These are phyloP conservation scores for Alternaria triticimaculans DNA, from an alignment of 2,329 filamentous ascomycete genomes.

Conservation along the genomic window DNA sequence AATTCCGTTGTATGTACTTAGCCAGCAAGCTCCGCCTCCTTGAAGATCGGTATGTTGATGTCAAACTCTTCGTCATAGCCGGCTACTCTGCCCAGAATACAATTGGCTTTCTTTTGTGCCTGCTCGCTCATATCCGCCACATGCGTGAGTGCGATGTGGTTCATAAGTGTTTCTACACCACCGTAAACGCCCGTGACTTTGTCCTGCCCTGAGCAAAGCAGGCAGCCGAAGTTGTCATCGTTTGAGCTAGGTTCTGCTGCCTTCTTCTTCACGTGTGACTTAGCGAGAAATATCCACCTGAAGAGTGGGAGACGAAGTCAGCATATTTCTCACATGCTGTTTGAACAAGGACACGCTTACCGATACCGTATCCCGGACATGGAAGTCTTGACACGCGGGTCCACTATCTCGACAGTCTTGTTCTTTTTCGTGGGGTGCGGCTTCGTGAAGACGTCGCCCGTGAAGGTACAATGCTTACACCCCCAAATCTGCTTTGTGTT, in stretches of 20 bases:
- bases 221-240: slow-evolving; percentile 44
- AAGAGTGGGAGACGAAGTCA: background rate
- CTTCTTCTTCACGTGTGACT: slow-evolving; percentile 39
- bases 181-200: slow-evolving; percentile 45
- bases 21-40: slow-evolving; percentile 8
- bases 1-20: background rate
- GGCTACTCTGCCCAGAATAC: slow-evolving; percentile 46
- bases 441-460: slow-evolving; percentile 34
- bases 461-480: slow-evolving; percentile 45
- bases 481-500: slow-evolving; percentile 43
- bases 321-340: background rate
- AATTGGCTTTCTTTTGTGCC: slow-evolving; percentile 39
- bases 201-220: slow-evolving; percentile 44
- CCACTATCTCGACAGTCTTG: slow-evolving; percentile 38
- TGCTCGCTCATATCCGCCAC: slow-evolving; percentile 35
- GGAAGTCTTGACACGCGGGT: slow-evolving; percentile 34
- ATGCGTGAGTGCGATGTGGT: slow-evolving; percentile 48
- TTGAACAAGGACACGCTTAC: background rate
- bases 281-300: slow-evolving; percentile 48
- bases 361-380: slow-evolving; percentile 42
- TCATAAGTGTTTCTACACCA: slow-evolving; percentile 49
- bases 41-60: slow-evolving; percentile 43
- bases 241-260: slow-evolving; percentile 5
- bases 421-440: slow-evolving; percentile 34
- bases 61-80: slow-evolving; percentile 45